Evolutionary conservation across 192 early-diverging fungal species (phyloP), one percentile per base, ranked within the genome.

Genomic region (Linnemannia hyalina): DNA sequence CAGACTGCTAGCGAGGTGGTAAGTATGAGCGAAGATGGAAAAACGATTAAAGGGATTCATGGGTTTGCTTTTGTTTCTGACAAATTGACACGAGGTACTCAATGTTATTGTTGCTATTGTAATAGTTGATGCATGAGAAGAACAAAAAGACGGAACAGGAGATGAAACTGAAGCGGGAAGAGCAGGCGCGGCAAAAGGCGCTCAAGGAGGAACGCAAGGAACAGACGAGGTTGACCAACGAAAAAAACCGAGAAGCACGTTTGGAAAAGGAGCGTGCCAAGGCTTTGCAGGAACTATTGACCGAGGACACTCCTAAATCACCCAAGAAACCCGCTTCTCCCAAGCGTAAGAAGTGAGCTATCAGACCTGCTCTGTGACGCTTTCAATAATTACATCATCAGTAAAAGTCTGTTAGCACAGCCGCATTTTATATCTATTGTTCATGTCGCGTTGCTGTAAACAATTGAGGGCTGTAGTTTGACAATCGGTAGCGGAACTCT

Each of bases 1-100:
- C 93, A 93, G 26, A 94, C 95, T 42, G 97, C 97, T 0, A 92
- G 93, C 18, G 93, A 96, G 83, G 91, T 97, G 85, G 91, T 96
- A 65, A 93, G 94, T 40, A 40, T 40, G 38, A 40, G 38, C 3
- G 3, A 5, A 6, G 38, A 0, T 40, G 38, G 38, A 40, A 40
- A 40, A 40, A 40, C 6, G 38, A 40, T 6, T 2, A 40, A 40
- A 40, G 6, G 38, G 38, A 40, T 40, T 40, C 38, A 40, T 40
- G 38, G 11, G 35, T 35, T 75, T 10, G 6, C 40, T 26, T 6
- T 65, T 76, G 26, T 65, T 23, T 65, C 16, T 57, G 10, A 7
- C 46, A 46, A 42, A 36, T 42, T 55, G 32, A 52, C 20, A 41
- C 16, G 6, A 13, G 15, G 47, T 40, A 41, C 20, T 6, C 1